Evolutionary conservation across 805 yeast genomes (phyloP).

Genomic region (Cyberlindnera lachancei): DNA sequence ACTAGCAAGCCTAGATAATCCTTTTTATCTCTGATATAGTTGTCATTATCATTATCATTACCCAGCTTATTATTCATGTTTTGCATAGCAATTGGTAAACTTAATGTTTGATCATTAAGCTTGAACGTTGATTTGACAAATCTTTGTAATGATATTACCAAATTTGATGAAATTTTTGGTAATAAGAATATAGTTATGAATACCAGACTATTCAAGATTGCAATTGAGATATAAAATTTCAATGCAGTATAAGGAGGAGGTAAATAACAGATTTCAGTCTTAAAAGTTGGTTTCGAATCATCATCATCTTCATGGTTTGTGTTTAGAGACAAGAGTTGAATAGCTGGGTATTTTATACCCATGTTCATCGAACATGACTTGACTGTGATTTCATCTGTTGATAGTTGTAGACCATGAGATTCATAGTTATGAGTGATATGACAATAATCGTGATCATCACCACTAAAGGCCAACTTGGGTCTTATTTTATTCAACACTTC

Average conservation of each 20-base stretch:
- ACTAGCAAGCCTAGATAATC: constrained; percentile 9
- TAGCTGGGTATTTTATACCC: constrained; percentile 82
- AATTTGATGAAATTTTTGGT: too few species aligned
- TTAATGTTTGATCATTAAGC: too few species aligned
- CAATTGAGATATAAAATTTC: constrained; percentile 25
- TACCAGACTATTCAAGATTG: constrained; percentile 14
- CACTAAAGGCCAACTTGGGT: constrained; percentile 74
- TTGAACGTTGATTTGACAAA: too few species aligned
- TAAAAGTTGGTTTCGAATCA: constrained; percentile 21
- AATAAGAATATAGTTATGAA: constrained; percentile 21
- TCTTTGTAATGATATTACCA: too few species aligned
- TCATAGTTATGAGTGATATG: constrained; percentile 49
- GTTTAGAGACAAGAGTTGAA: constrained; percentile 68
- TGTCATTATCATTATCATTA: too few species aligned
- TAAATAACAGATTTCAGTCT: constrained; percentile 47
- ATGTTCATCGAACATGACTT: constrained; percentile 90
- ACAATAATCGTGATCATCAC: constrained; percentile 97
- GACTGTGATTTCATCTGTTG: constrained; percentile 72
- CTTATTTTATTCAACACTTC: constrained; percentile 48
- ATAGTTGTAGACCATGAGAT: constrained; percentile 18
- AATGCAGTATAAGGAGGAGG: constrained; percentile 46
- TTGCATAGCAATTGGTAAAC: constrained; percentile 18
- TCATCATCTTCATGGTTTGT: too few species aligned
- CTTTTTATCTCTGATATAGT: too few species aligned
- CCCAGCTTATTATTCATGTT: constrained; percentile 1